These are phyloP conservation scores for Podospora fimiseda DNA, from an alignment of 495 filamentous ascomycete species.

Conservation along the genomic window DNA sequence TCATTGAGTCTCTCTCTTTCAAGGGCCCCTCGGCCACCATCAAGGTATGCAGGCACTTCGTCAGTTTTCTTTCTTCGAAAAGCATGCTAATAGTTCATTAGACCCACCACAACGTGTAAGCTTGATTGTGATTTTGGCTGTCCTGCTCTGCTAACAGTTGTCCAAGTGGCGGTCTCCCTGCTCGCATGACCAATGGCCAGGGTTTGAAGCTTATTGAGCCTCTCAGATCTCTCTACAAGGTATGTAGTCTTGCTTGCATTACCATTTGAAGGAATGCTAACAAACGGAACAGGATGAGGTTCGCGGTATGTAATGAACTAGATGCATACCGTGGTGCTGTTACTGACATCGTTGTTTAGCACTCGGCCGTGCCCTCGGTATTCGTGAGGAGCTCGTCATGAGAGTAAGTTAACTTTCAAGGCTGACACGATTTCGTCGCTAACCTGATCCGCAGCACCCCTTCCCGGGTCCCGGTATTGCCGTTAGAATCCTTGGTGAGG, in stretches of 20 bases:
- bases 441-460: slow-evolving; percentile 47
- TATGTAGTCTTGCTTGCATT: slow-evolving; percentile 70
- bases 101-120: slow-evolving; percentile 32
- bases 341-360: slow-evolving; percentile 7
- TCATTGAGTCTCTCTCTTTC: slow-evolving; percentile 77
- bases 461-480: slow-evolving; percentile 76
- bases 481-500: slow-evolving; percentile 84
- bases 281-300: slow-evolving; percentile 14
- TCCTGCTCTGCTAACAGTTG: slow-evolving; percentile 12
- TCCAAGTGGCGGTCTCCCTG: slow-evolving; percentile 51
- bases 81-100: too few species aligned
- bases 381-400: slow-evolving; percentile 19
- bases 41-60: slow-evolving; percentile 44
- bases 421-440: neutral
- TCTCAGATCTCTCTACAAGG: slow-evolving; percentile 74
- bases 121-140: slow-evolving; percentile 3
- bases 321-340: neutral
- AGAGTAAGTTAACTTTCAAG: slow-evolving; percentile 4
- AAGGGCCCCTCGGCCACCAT: slow-evolving; percentile 77
- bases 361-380: slow-evolving; percentile 15
- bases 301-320: slow-evolving; percentile 9
- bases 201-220: slow-evolving; percentile 53
- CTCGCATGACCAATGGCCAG: slow-evolving; percentile 29
- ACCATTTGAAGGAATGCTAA: too few species aligned
- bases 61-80: too few species aligned